Evolutionary conservation across 179 eudicot genomes (phyloP).

Genomic region (Patellifolia procumbens): DNA sequence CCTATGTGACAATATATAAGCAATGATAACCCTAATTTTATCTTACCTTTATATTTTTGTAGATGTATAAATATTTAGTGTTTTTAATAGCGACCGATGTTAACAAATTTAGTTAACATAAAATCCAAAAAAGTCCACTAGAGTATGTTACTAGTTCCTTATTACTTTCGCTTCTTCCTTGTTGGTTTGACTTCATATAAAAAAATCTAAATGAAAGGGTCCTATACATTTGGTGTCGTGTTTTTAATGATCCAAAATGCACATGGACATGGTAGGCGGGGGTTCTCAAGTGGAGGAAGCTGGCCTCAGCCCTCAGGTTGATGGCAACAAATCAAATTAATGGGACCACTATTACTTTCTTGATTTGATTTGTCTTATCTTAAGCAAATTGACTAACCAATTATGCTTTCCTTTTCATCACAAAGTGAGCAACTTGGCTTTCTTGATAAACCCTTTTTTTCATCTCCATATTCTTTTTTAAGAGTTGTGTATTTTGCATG

Average conservation of each 20-base stretch:
- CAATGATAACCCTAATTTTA: too few species aligned
- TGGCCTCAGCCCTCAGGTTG: constrained; percentile 17
- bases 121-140: not conserved
- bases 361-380: not conserved
- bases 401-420: constrained; percentile 1
- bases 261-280: not conserved
- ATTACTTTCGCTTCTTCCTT: not conserved
- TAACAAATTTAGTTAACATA: not conserved
- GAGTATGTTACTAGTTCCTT: not conserved
- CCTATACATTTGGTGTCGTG: not conserved
- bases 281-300: constrained; percentile 18
- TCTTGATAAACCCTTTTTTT: not conserved
- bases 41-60: too few species aligned
- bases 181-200: not conserved
- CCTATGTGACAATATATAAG: too few species aligned
- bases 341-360: not conserved
- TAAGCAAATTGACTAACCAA: not conserved
- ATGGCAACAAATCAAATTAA: constrained; percentile 6
- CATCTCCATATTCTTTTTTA: not conserved
- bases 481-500: not conserved
- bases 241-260: constrained; percentile 18
- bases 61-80: too few species aligned
- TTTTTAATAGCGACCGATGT: too few species aligned
- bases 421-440: not conserved
- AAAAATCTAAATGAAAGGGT: not conserved